Evolutionary conservation across 1,284 basidiomycete species (phyloP), one percentile per base, ranked within the genome.

Genomic region (Sporisorium scitamineum): DNA sequence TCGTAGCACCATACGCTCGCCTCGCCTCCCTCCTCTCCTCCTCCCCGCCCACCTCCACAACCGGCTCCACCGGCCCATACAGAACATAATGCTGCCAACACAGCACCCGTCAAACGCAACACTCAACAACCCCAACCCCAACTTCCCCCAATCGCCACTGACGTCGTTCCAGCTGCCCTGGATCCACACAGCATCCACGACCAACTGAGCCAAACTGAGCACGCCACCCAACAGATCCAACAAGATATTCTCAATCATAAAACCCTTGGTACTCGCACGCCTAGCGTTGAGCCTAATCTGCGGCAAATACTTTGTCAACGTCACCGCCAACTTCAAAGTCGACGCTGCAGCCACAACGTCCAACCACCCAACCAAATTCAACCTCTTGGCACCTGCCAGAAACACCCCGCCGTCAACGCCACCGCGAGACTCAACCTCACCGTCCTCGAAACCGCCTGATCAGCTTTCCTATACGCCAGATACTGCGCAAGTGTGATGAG

Each of bases 31-130:
- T 14, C 18, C 3, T 48, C 41, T 54, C 27, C 20, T 42, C 7
- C 29, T 34, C 50, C 26, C 31, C 42, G 7, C 18, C n/a, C 5
- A 44, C 27, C 16, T 54, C 32, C 16, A 47, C 34, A 2, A 44
- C 5, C 14, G 20, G n/a, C 13, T 42, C n/a, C 1, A 42, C 39
- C 6, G 39, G 39, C 3, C 39, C 62, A 24, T 86, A 87, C 24
- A 86, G 34, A 14, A 84, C 60, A 58, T 83, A 87, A 66, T 87
- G 87, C 75, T 87, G 87, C 14, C 82, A 47, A 16, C 87, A 69
- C 61, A 87, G 82, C 14, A 85, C 54, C 0, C 14, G 64, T 87
- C 86, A 78, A 87, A 87, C 4, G 45, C 66, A 54, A 87, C 80
- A 5, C 85, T 81, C 39, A 87, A 71, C 29, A 86, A 51, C 1